Evolutionary conservation across 306 rosid genomes (phyloP), one percentile per base, ranked within the genome.

Genomic region (Ormosia emarginata): DNA sequence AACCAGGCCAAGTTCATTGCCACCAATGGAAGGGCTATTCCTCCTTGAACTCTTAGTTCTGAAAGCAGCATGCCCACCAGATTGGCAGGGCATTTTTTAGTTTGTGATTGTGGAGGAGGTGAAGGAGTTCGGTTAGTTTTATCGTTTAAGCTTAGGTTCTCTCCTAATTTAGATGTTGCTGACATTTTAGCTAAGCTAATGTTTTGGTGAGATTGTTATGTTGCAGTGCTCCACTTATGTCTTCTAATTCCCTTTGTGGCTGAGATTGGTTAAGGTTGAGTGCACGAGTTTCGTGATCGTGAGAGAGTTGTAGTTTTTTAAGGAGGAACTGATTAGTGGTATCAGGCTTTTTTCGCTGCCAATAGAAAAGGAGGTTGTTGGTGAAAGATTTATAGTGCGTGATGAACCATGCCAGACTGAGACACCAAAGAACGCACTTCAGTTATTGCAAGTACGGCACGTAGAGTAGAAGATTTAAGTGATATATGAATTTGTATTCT

Each of bases 1-100:
- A 95, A 92, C 98, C 97, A 95, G 39, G 99, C 76, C 47, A 92
- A 81, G 64, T 95, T 95, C 98, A 93, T 88, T 5, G 80, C 95
- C 69, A 90, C 86, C 87, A 92, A 75, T 14, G 99, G 99, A 83
- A 88, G 75, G 66, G 86, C 94, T 39, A 95, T 66, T 56, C 86
- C 66, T 47, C 77, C 81, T 49, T 93, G 97, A 44, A 78, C 41
- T 84, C 79, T 93, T 4, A 95, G 87, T 90, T 95, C 98, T 5
- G 79, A 81, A 46, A 85, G 18, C 82, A 74, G 24, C 44, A 57
- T 62, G 52, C 81, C 81, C 18, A 57, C 59, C 8, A 67, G 49
- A 68, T 44, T 76, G 44, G 79, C 8, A 4, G 81, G 77, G 79
- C 89, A 88, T 85, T 79, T 66, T 55, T 37, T 80, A 65, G 77